phyloP scores from a whole-genome alignment of 805 yeast species.

The Candida railenensis region DNA sequence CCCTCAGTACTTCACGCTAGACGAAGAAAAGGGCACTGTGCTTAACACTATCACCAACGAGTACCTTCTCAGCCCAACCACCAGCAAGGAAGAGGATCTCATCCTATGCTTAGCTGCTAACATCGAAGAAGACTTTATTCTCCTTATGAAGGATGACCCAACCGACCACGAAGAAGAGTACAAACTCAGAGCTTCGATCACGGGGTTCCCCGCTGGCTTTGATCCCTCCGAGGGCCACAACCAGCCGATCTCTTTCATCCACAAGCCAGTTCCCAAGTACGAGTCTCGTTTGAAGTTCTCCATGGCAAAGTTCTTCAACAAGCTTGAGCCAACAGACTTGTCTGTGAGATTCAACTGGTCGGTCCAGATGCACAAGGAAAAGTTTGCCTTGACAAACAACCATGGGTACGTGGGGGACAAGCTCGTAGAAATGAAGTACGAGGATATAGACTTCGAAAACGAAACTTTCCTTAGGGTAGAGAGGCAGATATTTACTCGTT shows the following conservation, averaged over 20 bases:
- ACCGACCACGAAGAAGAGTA: conserved; percentile 51
- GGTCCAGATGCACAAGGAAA: conserved; percentile 54
- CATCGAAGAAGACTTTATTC: conserved; percentile 64
- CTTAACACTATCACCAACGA: conserved; percentile 43
- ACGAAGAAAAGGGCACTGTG: conserved; percentile 19
- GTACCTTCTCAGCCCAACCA: conserved; percentile 25
- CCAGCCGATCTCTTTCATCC: conserved; percentile 58
- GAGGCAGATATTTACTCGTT: conserved; percentile 34
- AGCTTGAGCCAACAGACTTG: conserved; percentile 50
- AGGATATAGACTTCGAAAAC: conserved; percentile 35
- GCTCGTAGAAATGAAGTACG: conserved; percentile 16
- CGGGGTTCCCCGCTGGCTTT: conserved; percentile 73
- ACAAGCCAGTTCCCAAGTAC: conserved; percentile 73
- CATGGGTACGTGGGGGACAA: conserved; percentile 34
- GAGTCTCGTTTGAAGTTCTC: conserved; percentile 51
- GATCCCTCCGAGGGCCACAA: conserved; percentile 56
- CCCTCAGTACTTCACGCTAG: conserved; percentile 47
- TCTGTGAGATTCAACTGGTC: conserved; percentile 73
- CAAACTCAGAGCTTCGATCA: conserved; percentile 52
- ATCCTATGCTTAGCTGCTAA: conserved; percentile 27
- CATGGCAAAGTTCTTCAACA: conserved; percentile 66
- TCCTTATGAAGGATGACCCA: conserved; percentile 46
- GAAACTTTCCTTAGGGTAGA: conserved; percentile 35
- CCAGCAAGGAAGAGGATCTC: conserved; percentile 15
- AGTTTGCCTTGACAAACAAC: conserved; percentile 26